Base-by-base conservation (phyloP, 768 basidiomycete species). In the Serendipita indica region DNA sequence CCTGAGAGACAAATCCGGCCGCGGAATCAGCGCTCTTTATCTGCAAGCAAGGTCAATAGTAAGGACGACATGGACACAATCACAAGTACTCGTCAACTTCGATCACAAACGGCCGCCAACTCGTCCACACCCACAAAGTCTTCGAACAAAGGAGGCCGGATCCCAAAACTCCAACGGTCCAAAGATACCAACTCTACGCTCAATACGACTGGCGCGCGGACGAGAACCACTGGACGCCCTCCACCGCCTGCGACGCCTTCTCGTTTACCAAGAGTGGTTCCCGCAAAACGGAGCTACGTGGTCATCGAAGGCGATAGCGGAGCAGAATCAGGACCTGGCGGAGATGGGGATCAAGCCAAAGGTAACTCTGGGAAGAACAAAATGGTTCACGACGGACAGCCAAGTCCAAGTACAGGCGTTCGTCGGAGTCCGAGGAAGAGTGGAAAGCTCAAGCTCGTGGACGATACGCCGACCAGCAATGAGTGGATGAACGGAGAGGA, bases 401-500 rank as follows among this genome's bases (percentile, higher is more conserved):
- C 49, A 20, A 54, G 49, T 54, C 49, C 49, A 7, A n/a, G 22
- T 16, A 22, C 49, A 22, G 22, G 20, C 4, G 49, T 54, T 25
- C 59, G 30, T 18, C 59, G 46, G 6, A 46, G 49, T 14, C 59
- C 18, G 32, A 10, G 27, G 16, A 59, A 46, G 43, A 59, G 58
- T 39, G 49, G 49, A 32, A 54, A 54, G 30, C 49, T 54, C 20
- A 54, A 54, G 30, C 49, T 54, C 30, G 49, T 54, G 10, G 49
- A 54, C 22, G 49, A 54, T 16, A 54, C 16, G n/a, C 60, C 70
- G 2, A 63, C 72, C 1, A 72, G 77, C 6, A 77, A 82, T 69
- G 78, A 82, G 2, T 90, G 89, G 89, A 86, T 90, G 73, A 64
- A 61, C 20, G 83, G 79, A 62, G 80, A 79, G 37, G 83, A 84